phyloP scores from a whole-genome alignment of 371 early-diverging fungal species.

The Vairimorpha apis region DNA sequence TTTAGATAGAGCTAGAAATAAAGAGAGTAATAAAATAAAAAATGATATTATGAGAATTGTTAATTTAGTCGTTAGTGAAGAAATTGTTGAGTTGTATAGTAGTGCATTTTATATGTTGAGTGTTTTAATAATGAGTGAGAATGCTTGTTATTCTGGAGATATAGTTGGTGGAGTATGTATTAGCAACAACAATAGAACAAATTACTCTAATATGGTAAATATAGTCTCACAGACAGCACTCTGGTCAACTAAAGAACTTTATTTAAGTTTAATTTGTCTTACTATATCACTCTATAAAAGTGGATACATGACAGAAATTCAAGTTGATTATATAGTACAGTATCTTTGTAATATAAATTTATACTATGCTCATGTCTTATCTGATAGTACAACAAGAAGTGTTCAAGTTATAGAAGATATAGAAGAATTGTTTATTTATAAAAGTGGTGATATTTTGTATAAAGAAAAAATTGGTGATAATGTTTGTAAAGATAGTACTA shows the following conservation, averaged over 20 bases:
- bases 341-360: not conserved
- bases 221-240: constrained; percentile 19
- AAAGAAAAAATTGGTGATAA: no score
- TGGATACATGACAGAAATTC: constrained; percentile 13
- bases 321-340: constrained; percentile 25
- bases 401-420: not conserved
- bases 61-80: constrained; percentile 15
- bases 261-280: constrained; percentile 16
- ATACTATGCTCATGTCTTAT: constrained; percentile 16
- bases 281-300: constrained; percentile 23
- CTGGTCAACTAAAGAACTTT: constrained; percentile 30
- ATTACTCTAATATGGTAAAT: constrained; percentile 17
- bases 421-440: constrained; percentile 30
- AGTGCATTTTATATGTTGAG: constrained; percentile 11
- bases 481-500: no score
- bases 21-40: not conserved
- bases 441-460: not conserved
- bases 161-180: no score
- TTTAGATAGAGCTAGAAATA: not conserved
- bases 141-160: no score
- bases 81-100: constrained; percentile 30
- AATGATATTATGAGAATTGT: not conserved
- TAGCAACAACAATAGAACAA: not conserved
- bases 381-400: not conserved
- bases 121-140: not conserved